Percentiles rank a stretch among this genome's conserved stretches.
Conservation (phyloP, 23 red algal species). For the Gracilaria domingensis region DNA sequence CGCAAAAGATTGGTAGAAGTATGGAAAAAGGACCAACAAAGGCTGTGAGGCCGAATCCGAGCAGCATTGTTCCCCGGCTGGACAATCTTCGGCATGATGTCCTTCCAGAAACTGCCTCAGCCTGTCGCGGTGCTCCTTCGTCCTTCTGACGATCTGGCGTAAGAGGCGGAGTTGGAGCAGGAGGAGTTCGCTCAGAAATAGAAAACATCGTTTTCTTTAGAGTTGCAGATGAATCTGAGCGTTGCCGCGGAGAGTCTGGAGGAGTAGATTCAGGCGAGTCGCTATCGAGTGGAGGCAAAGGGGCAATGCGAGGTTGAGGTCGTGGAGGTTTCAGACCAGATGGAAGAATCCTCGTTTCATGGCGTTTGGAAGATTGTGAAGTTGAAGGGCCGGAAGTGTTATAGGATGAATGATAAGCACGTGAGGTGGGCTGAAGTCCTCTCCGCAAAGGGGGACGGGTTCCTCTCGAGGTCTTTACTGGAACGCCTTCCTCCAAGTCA, state of each 20-base stretch:
- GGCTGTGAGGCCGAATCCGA: slow-evolving; percentile 18
- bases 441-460: background rate
- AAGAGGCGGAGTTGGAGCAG: slow-evolving; percentile 27
- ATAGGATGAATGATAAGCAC: background rate
- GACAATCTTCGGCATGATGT: background rate
- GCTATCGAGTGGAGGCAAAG: background rate
- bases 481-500: slow-evolving; percentile 10
- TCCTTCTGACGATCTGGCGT: slow-evolving; percentile 22
- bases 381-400: too few species aligned
- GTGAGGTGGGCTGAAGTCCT: background rate
- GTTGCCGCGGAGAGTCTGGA: background rate
- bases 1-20: background rate
- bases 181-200: background rate
- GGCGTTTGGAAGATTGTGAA: background rate
- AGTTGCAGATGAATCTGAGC: slow-evolving; percentile 13
- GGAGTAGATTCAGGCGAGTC: background rate
- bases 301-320: slow-evolving; percentile 16
- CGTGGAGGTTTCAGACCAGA: slow-evolving; percentile 20
- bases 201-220: background rate
- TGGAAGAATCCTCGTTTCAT: slow-evolving; percentile 12
- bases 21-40: slow-evolving; percentile 14
- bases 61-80: background rate
- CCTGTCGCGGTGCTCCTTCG: background rate
- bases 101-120: background rate
- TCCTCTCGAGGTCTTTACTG: slow-evolving; percentile 21